phyloP scores from a whole-genome alignment of 768 basidiomycete species.

The Russula olivacea region DNA sequence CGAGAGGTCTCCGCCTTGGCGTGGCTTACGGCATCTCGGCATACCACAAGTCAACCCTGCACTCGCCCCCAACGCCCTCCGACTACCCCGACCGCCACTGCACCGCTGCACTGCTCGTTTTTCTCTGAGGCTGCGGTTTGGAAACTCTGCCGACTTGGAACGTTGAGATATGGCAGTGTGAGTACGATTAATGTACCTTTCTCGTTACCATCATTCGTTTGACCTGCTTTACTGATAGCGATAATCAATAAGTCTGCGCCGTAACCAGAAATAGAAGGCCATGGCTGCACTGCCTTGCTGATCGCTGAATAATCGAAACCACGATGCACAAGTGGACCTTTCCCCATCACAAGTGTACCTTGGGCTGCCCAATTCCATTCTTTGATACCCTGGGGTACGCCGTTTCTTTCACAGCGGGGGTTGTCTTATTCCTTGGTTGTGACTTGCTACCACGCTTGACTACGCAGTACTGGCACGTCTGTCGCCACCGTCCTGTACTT shows the following conservation, averaged over 20 bases:
- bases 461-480: not conserved
- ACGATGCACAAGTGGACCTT: not conserved
- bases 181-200: not conserved
- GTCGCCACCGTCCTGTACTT: not conserved
- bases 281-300: too few species aligned
- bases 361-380: not conserved
- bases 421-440: not conserved
- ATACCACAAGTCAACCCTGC: not conserved
- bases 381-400: not conserved
- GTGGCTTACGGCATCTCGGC: constrained; percentile 8
- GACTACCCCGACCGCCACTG: constrained; percentile 5
- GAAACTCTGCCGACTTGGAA: not conserved
- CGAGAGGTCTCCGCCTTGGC: too few species aligned
- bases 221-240: not conserved
- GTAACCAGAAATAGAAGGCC: not conserved
- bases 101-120: not conserved
- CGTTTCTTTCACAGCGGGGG: not conserved
- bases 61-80: not conserved
- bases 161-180: not conserved
- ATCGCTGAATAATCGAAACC: too few species aligned
- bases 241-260: not conserved
- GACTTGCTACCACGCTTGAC: not conserved
- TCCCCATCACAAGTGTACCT: not conserved
- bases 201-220: not conserved
- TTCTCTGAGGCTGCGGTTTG: too few species aligned